Evolutionary conservation across 345 rosid species (phyloP).

Genomic region (Noccaea bulbosa): DNA sequence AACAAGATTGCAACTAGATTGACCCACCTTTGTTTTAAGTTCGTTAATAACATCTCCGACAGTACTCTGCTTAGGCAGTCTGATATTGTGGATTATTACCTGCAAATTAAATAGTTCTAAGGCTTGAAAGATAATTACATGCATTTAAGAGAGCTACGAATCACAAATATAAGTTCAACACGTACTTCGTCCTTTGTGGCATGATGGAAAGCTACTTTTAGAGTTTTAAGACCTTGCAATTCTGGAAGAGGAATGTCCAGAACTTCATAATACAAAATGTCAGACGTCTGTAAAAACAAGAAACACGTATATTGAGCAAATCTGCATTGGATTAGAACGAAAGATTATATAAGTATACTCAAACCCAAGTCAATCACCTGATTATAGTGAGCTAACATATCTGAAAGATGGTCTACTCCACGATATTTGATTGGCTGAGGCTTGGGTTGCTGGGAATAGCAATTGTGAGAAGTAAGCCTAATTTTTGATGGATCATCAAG

Average conservation of each 20-base stretch:
- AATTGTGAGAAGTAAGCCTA: slow-evolving; percentile 96
- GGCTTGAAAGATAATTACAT: slow-evolving; percentile 11
- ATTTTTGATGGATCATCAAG: slow-evolving; percentile 88
- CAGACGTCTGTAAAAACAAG: slow-evolving; percentile 69
- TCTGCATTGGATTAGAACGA: neutral
- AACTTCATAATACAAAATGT: slow-evolving; percentile 94
- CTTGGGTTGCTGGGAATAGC: slow-evolving; percentile 99
- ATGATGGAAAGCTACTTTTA: slow-evolving; percentile 91
- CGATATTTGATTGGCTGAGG: slow-evolving; percentile 89
- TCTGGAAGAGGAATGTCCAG: slow-evolving; percentile 99
- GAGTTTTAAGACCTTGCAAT: slow-evolving; percentile 85
- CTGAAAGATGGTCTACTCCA: slow-evolving; percentile 86
- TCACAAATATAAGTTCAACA: slow-evolving; percentile 20
- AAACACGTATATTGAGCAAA: slow-evolving; percentile 31
- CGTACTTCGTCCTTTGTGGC: slow-evolving; percentile 84
- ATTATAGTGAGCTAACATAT: slow-evolving; percentile 92
- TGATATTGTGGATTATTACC: slow-evolving; percentile 79
- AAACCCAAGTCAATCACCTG: slow-evolving; percentile 56
- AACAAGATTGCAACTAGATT: slow-evolving; percentile 21
- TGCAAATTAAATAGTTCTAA: slow-evolving; percentile 41
- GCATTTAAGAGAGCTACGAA: slow-evolving; percentile 5
- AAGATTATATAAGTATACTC: slow-evolving; percentile 6
- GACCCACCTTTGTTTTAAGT: slow-evolving; percentile 80
- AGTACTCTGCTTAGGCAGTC: slow-evolving; percentile 95
- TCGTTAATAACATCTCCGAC: slow-evolving; percentile 92